phyloP scores from a whole-genome alignment of 129 eudicot species.

The Saussurea involucrata region DNA sequence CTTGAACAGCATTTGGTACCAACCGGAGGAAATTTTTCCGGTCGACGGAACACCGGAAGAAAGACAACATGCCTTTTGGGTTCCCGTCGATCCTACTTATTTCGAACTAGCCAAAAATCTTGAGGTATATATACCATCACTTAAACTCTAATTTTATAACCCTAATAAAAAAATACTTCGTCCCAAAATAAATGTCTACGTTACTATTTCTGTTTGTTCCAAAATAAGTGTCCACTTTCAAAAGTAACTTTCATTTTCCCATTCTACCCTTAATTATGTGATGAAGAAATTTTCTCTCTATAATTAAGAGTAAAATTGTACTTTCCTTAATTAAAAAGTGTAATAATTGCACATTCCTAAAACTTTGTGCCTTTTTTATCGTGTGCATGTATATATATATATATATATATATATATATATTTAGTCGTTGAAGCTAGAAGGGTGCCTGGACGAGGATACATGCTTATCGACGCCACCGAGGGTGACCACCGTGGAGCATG shows the following conservation, averaged over 20 bases:
- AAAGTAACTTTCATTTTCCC: too few species aligned
- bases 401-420: too few species aligned
- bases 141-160: not conserved
- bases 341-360: too few species aligned
- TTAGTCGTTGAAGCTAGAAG: conserved; percentile 22
- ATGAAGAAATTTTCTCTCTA: too few species aligned
- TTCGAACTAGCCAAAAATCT: conserved; percentile 28
- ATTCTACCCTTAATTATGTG: too few species aligned
- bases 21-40: conserved; percentile 61
- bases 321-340: too few species aligned
- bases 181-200: too few species aligned
- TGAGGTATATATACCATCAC: conserved; percentile 25
- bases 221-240: too few species aligned
- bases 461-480: conserved; percentile 37
- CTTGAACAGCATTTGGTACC: conserved; percentile 50
- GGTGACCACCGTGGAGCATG: conserved; percentile 33
- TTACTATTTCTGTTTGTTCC: too few species aligned
- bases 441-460: conserved; percentile 30
- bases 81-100: conserved; percentile 35
- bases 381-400: not conserved
- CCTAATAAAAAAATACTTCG: too few species aligned
- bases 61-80: conserved; percentile 61
- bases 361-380: too few species aligned
- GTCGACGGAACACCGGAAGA: conserved; percentile 43
- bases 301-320: too few species aligned